Conservation (phyloP, 2,329 filamentous ascomycete genomes). For the Ophiocordyceps robertsii region DNA sequence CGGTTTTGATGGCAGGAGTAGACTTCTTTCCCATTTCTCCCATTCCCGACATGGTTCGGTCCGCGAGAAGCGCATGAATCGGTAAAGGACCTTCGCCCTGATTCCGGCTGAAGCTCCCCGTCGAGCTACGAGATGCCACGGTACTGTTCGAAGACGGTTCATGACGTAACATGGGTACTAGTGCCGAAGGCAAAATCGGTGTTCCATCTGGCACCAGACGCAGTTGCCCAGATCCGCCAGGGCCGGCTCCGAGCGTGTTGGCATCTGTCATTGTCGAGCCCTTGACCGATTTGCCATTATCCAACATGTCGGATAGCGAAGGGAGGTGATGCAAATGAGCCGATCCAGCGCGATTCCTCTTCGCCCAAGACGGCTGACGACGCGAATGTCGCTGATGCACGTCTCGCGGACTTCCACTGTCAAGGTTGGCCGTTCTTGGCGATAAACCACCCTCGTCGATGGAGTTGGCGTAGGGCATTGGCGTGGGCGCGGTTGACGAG, state of each 20-base stretch:
- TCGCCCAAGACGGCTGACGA: conserved; percentile 12
- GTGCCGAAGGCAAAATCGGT: conserved; percentile 13
- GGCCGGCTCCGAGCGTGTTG: background rate
- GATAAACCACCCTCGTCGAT: conserved; percentile 31
- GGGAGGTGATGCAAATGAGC: conserved; percentile 24
- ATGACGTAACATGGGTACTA: conserved; percentile 26
- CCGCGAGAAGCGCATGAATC: conserved; percentile 38
- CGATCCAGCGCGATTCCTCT: conserved; percentile 5
- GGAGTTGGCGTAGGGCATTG: conserved; percentile 20
- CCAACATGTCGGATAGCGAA: conserved; percentile 33
- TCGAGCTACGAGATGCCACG: conserved; percentile 25
- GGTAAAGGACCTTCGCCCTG: conserved; percentile 37
- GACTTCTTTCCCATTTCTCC: conserved; percentile 5
- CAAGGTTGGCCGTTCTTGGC: conserved; percentile 24
- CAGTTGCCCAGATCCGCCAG: background rate
- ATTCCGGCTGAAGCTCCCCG: conserved; percentile 21
- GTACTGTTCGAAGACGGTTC: conserved; percentile 32
- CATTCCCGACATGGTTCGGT: conserved; percentile 16
- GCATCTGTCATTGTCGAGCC: conserved; percentile 5
- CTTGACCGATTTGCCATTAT: conserved; percentile 15
- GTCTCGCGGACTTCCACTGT: conserved; percentile 15
- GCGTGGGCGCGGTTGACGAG: conserved; percentile 22
- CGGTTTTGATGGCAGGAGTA: background rate
- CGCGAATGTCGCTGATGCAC: conserved; percentile 12
- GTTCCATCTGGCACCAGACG: conserved; percentile 12